phyloP scores from a whole-genome alignment of 345 rosid species.

The Salix arbutifolia region DNA sequence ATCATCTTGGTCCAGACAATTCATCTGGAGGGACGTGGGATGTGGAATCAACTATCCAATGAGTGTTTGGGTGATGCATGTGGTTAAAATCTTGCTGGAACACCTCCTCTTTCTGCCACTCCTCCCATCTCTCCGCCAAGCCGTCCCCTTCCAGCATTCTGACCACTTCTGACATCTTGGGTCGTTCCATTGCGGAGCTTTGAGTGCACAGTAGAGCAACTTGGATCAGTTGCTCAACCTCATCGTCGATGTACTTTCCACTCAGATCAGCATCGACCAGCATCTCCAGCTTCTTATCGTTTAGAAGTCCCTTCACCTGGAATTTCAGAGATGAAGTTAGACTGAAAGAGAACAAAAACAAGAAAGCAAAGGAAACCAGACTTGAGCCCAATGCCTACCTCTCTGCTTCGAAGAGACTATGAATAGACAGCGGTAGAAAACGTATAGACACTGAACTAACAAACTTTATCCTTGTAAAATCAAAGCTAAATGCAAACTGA shows the following conservation, averaged over 20 bases:
- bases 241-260: conserved; percentile 51
- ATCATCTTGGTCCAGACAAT: conserved; percentile 85
- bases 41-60: conserved; percentile 60
- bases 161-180: conserved; percentile 92
- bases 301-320: conserved; percentile 90
- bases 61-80: conserved; percentile 30
- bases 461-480: not conserved
- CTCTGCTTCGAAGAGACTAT: not conserved
- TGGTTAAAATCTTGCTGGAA: conserved; percentile 51
- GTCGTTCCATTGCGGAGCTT: conserved; percentile 68
- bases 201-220: conserved; percentile 87
- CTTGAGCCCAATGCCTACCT: not conserved
- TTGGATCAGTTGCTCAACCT: conserved; percentile 80
- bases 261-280: conserved; percentile 68
- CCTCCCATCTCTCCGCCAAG: conserved; percentile 87
- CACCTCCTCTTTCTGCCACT: conserved; percentile 87
- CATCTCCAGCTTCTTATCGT: conserved; percentile 65
- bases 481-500: not conserved
- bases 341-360: not conserved
- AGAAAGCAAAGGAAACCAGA: not conserved
- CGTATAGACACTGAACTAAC: not conserved
- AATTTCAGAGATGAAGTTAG: conserved; percentile 12
- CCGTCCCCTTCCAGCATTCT: conserved; percentile 97
- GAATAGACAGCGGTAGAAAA: not conserved
- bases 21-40: conserved; percentile 63